A percentile compares a stretch with the other conserved stretches of the same genome.
Evolutionary conservation across 345 rosid species (phyloP).

Genomic region (Ceriops tagal): DNA sequence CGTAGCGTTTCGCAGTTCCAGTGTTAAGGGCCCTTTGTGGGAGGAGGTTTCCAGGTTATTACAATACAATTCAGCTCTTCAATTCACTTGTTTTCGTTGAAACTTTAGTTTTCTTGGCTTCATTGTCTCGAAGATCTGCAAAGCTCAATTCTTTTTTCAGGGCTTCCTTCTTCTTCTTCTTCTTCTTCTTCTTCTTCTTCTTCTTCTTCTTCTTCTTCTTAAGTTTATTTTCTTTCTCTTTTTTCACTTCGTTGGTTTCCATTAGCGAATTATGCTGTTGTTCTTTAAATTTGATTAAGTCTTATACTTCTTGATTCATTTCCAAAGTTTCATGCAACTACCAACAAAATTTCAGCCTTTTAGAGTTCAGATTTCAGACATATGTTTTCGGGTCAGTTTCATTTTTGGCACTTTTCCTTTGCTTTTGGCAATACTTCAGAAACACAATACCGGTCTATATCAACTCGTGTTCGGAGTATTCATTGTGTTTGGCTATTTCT

Average conservation of each 20-base stretch:
- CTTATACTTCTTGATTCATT: background rate
- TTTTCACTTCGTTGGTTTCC: background rate
- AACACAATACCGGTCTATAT: background rate
- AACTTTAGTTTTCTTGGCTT: too few relatives aligned
- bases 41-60: background rate
- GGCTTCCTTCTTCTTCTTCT: background rate
- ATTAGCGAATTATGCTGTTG: background rate
- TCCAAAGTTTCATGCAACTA: background rate
- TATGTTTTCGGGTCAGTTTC: slow-evolving; percentile 7
- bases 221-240: background rate
- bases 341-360: slow-evolving; percentile 14
- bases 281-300: background rate
- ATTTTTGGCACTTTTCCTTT: slow-evolving; percentile 16
- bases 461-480: background rate
- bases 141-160: too few relatives aligned
- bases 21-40: background rate
- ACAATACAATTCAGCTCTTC: background rate
- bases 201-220: slow-evolving; percentile 6
- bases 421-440: background rate
- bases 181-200: background rate
- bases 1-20: background rate
- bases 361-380: slow-evolving; percentile 11
- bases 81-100: too few relatives aligned
- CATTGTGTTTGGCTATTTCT: background rate
- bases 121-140: too few relatives aligned